A percentile compares a stretch with the other conserved stretches of the same genome.
These are phyloP conservation scores for Austropuccinia psidii DNA, from an alignment of 1,284 basidiomycete species.

Conservation along the genomic window DNA sequence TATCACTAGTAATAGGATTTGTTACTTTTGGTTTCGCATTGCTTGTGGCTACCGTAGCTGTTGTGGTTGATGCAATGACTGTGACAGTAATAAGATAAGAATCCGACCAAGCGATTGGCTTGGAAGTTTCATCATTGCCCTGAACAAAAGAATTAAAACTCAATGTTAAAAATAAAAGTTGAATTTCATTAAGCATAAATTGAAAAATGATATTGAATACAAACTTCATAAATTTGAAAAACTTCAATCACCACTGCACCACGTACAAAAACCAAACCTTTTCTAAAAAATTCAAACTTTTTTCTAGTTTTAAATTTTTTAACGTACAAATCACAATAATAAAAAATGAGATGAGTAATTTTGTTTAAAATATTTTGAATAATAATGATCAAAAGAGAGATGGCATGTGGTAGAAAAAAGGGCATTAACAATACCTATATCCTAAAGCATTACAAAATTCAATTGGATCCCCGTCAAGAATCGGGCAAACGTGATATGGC, in stretches of 20 bases:
- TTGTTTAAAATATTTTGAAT: not conserved
- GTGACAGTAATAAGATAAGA: constrained; percentile 28
- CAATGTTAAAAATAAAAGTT: no score
- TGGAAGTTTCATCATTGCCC: no score
- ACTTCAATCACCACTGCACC: constrained; percentile 26
- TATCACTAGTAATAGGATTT: not conserved
- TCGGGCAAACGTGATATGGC: constrained; percentile 19
- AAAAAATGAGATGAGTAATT: not conserved
- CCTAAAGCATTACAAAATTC: constrained; percentile 29
- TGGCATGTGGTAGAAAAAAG: not conserved
- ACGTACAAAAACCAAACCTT: constrained; percentile 13
- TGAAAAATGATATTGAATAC: not conserved
- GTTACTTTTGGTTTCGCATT: not conserved
- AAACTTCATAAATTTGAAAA: constrained; percentile 3
- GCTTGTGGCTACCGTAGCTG: not conserved
- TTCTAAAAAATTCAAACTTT: constrained; percentile 21
- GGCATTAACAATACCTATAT: constrained; percentile 9
- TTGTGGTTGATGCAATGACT: not conserved
- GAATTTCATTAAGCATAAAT: not conserved
- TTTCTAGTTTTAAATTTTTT: not conserved
- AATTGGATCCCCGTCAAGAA: constrained; percentile 27
- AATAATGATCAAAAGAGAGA: not conserved
- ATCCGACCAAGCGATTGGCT: not conserved
- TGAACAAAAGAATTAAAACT: no score
- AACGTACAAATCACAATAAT: no score